Conservation (phyloP, 2,329 filamentous ascomycete genomes). For the Aspergillus sojae region DNA sequence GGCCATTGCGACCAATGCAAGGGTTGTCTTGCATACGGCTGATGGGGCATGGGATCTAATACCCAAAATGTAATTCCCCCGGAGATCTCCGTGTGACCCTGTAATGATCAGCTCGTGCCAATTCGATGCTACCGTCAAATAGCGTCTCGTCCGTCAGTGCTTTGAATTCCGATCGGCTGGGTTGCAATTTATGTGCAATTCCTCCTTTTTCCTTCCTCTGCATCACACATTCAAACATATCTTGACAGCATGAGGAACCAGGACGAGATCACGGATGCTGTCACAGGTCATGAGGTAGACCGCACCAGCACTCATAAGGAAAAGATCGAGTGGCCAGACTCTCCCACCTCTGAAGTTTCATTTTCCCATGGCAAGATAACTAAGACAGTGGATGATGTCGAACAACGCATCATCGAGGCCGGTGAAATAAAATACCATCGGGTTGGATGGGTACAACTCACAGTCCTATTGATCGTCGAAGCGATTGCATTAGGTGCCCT, state of each 20-base stretch:
- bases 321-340: not conserved
- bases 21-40: not conserved
- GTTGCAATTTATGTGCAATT: not conserved
- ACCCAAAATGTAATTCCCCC: no score
- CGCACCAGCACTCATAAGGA: not conserved
- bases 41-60: not conserved
- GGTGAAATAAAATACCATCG: constrained; percentile 15
- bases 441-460: constrained; percentile 53
- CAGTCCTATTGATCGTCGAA: constrained; percentile 52
- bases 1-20: not conserved
- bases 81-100: not conserved
- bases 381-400: not conserved
- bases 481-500: constrained; percentile 51
- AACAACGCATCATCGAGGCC: not conserved
- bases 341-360: not conserved
- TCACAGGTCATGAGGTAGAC: not conserved
- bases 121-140: not conserved
- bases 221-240: not conserved
- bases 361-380: not conserved
- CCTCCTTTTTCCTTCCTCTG: not conserved
- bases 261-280: not conserved
- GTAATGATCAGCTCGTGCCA: not conserved
- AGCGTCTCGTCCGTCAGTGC: no score
- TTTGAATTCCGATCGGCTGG: not conserved
- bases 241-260: not conserved